Evolutionary conservation across 2,329 filamentous ascomycete species (phyloP).

Genomic region (Fusarium chlamydosporum): DNA sequence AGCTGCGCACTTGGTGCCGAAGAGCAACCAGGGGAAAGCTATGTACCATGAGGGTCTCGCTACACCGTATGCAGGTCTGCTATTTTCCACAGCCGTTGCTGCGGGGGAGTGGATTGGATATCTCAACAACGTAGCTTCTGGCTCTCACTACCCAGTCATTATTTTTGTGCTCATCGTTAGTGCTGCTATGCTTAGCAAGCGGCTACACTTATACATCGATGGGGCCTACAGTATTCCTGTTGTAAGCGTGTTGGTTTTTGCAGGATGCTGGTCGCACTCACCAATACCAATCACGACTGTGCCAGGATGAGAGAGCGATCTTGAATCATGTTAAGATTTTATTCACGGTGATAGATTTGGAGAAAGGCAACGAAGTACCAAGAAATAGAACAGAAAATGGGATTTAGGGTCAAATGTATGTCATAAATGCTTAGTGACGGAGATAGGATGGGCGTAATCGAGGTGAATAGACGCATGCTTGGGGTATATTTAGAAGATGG

Average conservation of each 20-base stretch:
- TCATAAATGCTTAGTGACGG: no score
- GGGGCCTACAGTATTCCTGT: background rate
- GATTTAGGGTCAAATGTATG: no score
- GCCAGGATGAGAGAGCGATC: background rate
- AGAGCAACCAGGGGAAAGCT: background rate
- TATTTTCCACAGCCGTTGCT: background rate
- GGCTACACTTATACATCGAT: slow-evolving; percentile 1
- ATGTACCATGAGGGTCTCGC: slow-evolving; percentile 5
- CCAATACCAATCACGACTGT: background rate
- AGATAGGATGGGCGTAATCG: no score
- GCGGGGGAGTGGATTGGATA: background rate
- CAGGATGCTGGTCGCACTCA: slow-evolving; percentile 8
- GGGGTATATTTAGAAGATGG: no score
- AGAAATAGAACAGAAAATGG: background rate
- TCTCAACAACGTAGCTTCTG: background rate
- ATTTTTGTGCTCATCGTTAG: background rate
- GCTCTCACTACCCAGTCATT: background rate
- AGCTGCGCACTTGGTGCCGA: background rate
- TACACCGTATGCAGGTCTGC: background rate
- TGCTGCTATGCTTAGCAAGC: background rate
- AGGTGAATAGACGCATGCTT: no score
- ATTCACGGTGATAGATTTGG: no score
- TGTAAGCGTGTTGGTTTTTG: background rate
- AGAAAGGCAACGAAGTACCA: no score
- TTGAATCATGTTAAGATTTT: no score